phyloP scores from a whole-genome alignment of 1,284 basidiomycete species.

The Marasmius sp. region DNA sequence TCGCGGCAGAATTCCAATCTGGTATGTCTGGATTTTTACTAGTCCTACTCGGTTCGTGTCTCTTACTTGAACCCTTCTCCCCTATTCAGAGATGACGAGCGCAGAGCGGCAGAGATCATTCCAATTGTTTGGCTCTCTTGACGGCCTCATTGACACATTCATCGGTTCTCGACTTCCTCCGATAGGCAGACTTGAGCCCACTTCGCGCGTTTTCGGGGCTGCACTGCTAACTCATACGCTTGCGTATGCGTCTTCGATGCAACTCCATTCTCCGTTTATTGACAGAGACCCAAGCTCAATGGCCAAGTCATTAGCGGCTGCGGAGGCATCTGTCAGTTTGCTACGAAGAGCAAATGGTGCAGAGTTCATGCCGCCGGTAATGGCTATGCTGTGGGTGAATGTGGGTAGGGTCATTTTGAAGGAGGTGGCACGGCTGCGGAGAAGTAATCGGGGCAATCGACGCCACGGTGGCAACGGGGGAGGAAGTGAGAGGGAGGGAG shows the following conservation, averaged over 20 bases:
- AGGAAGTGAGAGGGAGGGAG: neutral
- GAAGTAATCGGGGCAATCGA: neutral
- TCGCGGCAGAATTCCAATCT: neutral
- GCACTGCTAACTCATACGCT: neutral
- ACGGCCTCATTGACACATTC: neutral
- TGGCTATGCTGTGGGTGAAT: neutral
- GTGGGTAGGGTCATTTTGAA: neutral
- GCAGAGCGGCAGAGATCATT: neutral
- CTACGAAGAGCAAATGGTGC: neutral
- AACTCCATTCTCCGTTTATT: neutral
- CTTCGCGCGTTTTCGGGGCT: neutral
- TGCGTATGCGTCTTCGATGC: neutral
- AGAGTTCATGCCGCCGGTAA: neutral
- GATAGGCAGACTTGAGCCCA: neutral
- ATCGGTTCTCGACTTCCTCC: neutral
- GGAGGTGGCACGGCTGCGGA: neutral
- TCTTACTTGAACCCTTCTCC: neutral
- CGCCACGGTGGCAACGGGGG: no score
- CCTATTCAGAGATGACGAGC: neutral
- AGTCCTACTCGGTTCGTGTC: neutral
- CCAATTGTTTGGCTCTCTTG: neutral
- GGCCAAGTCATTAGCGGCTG: slow-evolving; percentile 3
- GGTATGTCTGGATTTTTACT: neutral
- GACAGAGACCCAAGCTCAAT: neutral
- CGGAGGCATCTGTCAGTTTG: neutral